Evolutionary conservation across 2,329 filamentous ascomycete species (phyloP).

Genomic region (Cercospora sojina): DNA sequence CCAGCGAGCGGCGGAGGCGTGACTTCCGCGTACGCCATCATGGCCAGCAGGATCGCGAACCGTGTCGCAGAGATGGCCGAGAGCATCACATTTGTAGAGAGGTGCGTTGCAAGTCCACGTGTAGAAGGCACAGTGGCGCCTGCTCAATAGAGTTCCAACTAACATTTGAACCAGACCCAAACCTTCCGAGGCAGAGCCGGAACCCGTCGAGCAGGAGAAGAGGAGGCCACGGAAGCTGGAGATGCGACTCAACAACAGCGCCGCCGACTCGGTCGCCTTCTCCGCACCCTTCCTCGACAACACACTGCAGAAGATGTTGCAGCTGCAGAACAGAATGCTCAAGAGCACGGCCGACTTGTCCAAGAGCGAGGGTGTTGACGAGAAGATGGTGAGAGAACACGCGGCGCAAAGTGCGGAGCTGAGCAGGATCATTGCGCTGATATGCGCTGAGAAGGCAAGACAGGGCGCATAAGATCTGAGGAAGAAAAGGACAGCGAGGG

Average conservation of each 20-base stretch:
- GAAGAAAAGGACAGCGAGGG: background rate
- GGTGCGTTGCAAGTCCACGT: conserved; percentile 30
- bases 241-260: conserved; percentile 45
- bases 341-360: conserved; percentile 49
- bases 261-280: conserved; percentile 47
- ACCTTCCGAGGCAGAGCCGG: conserved; percentile 31
- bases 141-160: conserved; percentile 12
- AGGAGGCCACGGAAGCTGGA: conserved; percentile 52
- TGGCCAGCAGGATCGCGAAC: conserved; percentile 52
- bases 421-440: conserved; percentile 51
- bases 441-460: conserved; percentile 54
- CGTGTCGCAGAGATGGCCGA: conserved; percentile 55
- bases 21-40: conserved; percentile 51
- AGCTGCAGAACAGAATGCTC: conserved; percentile 52
- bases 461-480: conserved; percentile 31
- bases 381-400: conserved; percentile 51
- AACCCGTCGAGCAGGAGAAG: conserved; percentile 35
- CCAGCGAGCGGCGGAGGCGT: conserved; percentile 29
- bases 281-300: conserved; percentile 56
- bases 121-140: background rate
- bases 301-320: conserved; percentile 51
- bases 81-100: conserved; percentile 53
- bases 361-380: conserved; percentile 46
- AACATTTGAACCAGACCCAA: conserved; percentile 21
- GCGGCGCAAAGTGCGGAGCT: conserved; percentile 52